Conservation (phyloP, 306 rosid genomes). For the Cicer pinnatifidum region DNA sequence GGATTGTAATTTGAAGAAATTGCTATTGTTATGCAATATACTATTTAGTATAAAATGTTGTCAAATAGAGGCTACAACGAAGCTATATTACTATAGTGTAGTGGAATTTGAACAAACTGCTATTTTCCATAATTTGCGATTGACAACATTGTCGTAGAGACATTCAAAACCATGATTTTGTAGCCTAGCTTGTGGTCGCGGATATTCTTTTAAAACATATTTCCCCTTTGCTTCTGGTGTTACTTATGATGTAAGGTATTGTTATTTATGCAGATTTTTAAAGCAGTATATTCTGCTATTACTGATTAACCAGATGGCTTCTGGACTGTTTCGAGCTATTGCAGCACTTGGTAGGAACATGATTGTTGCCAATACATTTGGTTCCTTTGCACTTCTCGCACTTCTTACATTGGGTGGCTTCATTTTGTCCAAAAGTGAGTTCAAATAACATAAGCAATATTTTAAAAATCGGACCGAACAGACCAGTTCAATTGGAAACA, state of each 20-base stretch:
- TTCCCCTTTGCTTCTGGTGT: neutral
- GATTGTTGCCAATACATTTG: constrained; percentile 54
- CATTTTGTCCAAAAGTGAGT: constrained; percentile 52
- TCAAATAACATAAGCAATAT: neutral
- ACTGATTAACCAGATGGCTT: constrained; percentile 52
- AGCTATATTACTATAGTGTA: no score
- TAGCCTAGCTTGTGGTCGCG: neutral
- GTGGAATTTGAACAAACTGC: no score
- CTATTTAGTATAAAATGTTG: neutral
- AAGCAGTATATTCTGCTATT: constrained; percentile 54
- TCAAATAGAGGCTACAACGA: neutral
- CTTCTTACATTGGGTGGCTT: constrained; percentile 56
- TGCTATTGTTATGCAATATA: no score
- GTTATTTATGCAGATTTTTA: constrained; percentile 46
- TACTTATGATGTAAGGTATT: constrained; percentile 4
- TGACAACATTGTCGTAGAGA: no score
- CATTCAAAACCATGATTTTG: neutral
- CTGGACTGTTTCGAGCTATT: constrained; percentile 53
- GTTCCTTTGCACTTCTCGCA: constrained; percentile 48
- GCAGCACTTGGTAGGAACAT: constrained; percentile 54
- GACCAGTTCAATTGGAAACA: no score
- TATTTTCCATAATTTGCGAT: no score
- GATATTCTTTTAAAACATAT: neutral
- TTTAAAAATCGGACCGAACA: no score
- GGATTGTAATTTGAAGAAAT: no score